These are phyloP conservation scores for Cymbopogon flexuosus DNA, from an alignment of 202 grass and related monocot species.

Conservation along the genomic window DNA sequence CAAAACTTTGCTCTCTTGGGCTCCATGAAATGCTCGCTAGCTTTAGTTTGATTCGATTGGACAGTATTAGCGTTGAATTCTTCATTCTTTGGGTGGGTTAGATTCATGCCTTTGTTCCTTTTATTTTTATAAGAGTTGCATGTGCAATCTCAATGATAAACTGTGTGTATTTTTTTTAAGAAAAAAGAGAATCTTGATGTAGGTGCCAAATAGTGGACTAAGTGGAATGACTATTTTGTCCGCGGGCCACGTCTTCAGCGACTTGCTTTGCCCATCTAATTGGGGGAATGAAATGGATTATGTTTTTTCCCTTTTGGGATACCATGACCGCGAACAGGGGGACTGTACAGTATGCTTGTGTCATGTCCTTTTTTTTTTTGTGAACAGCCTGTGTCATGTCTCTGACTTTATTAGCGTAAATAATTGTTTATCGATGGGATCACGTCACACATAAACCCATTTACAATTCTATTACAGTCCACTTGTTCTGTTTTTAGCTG, in stretches of 20 bases:
- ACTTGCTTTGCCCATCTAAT: not conserved
- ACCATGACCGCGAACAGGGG: not conserved
- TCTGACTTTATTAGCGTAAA: not conserved
- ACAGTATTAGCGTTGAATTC: constrained; percentile 2
- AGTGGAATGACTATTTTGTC: not conserved
- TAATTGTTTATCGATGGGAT: not conserved
- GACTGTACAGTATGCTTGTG: not conserved
- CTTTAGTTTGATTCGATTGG: not conserved
- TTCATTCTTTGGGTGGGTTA: not conserved
- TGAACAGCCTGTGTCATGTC: not conserved
- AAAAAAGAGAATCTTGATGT: not conserved
- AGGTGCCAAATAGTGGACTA: not conserved
- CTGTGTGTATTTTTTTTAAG: not conserved
- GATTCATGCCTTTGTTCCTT: not conserved
- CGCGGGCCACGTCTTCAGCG: not conserved
- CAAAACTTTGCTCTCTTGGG: not conserved
- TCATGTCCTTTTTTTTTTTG: not conserved
- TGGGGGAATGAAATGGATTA: not conserved
- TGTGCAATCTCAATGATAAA: not conserved
- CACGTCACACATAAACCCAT: not conserved
- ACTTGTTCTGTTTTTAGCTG: not conserved
- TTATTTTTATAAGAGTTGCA: not conserved
- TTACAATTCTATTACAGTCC: not conserved
- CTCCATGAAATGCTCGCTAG: not conserved
- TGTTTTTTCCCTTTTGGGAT: not conserved